Evolutionary conservation across 495 filamentous ascomycete species (phyloP).

Genomic region (Trypethelium eluteriae): DNA sequence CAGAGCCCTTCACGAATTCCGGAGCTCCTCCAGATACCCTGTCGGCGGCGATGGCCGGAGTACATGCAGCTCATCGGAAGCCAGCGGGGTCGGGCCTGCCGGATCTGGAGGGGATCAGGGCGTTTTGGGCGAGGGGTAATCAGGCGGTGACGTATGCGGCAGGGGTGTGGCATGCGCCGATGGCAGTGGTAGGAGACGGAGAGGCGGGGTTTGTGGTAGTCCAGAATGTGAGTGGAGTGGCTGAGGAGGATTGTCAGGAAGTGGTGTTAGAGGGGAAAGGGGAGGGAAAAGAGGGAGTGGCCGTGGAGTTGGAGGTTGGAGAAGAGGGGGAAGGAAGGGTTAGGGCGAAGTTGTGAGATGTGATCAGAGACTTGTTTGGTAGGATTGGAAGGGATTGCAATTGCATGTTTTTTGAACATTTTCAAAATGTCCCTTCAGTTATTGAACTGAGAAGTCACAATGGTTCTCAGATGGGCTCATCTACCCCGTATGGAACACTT

Average conservation of each 20-base stretch:
- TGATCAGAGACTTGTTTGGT: too few relatives aligned
- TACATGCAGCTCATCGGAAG: slow-evolving; percentile 27
- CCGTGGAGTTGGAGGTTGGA: slow-evolving; percentile 24
- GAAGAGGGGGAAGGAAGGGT: slow-evolving; percentile 19
- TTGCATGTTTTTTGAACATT: too few relatives aligned
- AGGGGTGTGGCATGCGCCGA: slow-evolving; percentile 96
- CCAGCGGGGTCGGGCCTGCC: slow-evolving; percentile 56
- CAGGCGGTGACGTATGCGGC: slow-evolving; percentile 87
- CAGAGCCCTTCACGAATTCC: slow-evolving; percentile 37
- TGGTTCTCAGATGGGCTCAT: too few relatives aligned
- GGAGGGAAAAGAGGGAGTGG: slow-evolving; percentile 26
- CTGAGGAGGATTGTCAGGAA: slow-evolving; percentile 85
- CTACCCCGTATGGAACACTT: too few relatives aligned
- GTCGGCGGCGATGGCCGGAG: background rate
- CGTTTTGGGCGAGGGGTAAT: slow-evolving; percentile 69
- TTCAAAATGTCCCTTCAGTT: too few relatives aligned
- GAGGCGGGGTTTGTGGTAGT: slow-evolving; percentile 78
- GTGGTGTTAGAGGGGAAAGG: slow-evolving; percentile 44
- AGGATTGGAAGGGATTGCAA: too few relatives aligned
- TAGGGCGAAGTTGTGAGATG: slow-evolving; percentile 23
- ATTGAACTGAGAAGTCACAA: too few relatives aligned
- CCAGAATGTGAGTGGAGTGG: slow-evolving; percentile 80
- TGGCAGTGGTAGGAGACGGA: slow-evolving; percentile 71
- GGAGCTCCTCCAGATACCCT: slow-evolving; percentile 22
- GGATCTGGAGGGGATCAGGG: slow-evolving; percentile 60